A percentile compares a stretch with the other conserved stretches of the same genome.
Conservation (phyloP, 768 basidiomycete species). For the Tulasnella sp. region DNA sequence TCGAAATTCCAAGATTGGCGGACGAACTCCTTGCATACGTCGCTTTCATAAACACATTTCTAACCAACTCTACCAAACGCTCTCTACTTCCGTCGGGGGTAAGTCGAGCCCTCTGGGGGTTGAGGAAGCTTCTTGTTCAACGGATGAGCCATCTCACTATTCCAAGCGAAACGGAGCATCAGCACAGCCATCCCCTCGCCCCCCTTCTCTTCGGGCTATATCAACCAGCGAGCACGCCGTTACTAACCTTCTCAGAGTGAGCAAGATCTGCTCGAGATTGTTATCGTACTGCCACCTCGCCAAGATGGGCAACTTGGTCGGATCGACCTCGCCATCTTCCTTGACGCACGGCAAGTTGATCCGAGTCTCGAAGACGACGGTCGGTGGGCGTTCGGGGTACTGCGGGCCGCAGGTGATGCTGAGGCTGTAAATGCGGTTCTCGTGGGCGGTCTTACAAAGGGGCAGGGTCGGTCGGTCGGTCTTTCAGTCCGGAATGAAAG, state of each 20-base stretch:
- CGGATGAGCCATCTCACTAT: constrained; percentile 88
- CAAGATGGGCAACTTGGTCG: constrained; percentile 57
- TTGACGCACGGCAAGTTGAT: constrained; percentile 93
- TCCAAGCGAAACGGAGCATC: background rate
- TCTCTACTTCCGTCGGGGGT: no score
- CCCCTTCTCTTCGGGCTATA: background rate
- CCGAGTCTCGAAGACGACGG: constrained; percentile 72
- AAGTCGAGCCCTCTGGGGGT: constrained; percentile 65
- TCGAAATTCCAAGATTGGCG: background rate
- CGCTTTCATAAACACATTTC: background rate
- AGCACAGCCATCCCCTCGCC: background rate
- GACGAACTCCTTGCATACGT: background rate
- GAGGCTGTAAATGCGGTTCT: constrained; percentile 96
- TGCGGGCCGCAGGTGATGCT: constrained; percentile 70
- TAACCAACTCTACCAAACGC: no score
- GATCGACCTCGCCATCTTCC: constrained; percentile 70
- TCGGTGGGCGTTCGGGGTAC: constrained; percentile 71
- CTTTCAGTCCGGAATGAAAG: background rate
- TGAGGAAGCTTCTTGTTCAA: constrained; percentile 90
- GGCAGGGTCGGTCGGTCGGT: background rate
- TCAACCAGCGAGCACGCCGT: background rate
- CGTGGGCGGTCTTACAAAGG: constrained; percentile 70
- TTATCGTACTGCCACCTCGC: constrained; percentile 59
- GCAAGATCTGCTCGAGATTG: constrained; percentile 80
- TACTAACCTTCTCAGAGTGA: constrained; percentile 83